phyloP scores from a whole-genome alignment of 495 filamentous ascomycete genomes.

The Jackrogersella minutella region DNA sequence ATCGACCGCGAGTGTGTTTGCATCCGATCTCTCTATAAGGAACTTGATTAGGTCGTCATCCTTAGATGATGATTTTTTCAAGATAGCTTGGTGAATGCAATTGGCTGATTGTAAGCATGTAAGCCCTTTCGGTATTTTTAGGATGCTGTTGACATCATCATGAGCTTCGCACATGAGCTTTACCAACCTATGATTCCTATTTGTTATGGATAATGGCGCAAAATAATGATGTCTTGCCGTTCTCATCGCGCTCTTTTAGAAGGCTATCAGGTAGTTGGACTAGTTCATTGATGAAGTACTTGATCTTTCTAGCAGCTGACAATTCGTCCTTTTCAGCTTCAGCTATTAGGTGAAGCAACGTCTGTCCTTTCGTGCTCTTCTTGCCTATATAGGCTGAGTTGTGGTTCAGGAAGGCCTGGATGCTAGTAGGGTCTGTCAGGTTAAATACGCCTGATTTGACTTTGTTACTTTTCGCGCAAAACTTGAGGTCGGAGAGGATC shows the following conservation, averaged over 20 bases:
- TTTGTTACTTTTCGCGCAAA: background rate
- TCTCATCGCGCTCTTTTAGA: conserved; percentile 25
- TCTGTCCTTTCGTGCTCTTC: conserved; percentile 12
- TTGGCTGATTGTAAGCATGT: conserved; percentile 22
- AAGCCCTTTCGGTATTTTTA: conserved; percentile 27
- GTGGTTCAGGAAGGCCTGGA: conserved; percentile 15
- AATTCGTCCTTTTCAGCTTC: conserved; percentile 21
- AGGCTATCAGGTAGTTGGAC: conserved; percentile 31
- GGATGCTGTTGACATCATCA: conserved; percentile 34
- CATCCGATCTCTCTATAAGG: conserved; percentile 31
- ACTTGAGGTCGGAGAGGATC: background rate
- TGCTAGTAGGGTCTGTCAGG: background rate
- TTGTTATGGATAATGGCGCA: conserved; percentile 35
- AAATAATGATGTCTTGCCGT: conserved; percentile 39
- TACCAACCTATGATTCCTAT: conserved; percentile 37
- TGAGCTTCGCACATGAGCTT: conserved; percentile 43
- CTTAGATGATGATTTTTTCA: conserved; percentile 13
- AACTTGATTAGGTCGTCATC: conserved; percentile 16
- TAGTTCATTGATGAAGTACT: conserved; percentile 31
- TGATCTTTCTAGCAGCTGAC: conserved; percentile 10
- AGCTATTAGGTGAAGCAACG: conserved; percentile 17
- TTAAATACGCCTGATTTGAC: background rate
- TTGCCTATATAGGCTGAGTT: conserved; percentile 1
- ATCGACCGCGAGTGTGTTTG: conserved; percentile 39
- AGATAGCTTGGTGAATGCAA: conserved; percentile 42